Percentiles rank a stretch among this genome's conserved stretches.
These are phyloP conservation scores for Nakazawaea wickerhamii DNA, from an alignment of 805 yeast genomes.

Conservation along the genomic window DNA sequence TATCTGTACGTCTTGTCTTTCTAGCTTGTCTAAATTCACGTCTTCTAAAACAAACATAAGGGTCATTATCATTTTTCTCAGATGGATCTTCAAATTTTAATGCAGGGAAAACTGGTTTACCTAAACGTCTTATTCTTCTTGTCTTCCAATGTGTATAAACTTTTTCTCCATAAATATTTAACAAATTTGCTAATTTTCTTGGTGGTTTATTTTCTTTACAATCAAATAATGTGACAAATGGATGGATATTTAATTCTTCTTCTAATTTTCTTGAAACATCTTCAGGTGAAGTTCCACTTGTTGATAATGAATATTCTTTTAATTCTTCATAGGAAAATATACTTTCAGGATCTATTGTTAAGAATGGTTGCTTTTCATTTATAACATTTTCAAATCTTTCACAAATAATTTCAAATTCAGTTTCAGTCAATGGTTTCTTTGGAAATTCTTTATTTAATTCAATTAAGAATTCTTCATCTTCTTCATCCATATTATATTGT, in stretches of 20 bases:
- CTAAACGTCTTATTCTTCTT: conserved; percentile 65
- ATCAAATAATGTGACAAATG: conserved; percentile 57
- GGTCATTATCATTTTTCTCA: conserved; percentile 89
- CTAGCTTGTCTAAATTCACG: conserved; percentile 94
- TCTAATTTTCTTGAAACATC: conserved; percentile 54
- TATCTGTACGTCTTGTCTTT: conserved; percentile 92
- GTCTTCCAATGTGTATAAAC: conserved; percentile 79
- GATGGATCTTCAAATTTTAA: conserved; percentile 82
- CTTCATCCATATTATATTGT: conserved; percentile 85
- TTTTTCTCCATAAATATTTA: conserved; percentile 55
- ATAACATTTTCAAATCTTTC: conserved; percentile 70
- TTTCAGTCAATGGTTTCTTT: conserved; percentile 51
- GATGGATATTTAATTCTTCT: conserved; percentile 47
- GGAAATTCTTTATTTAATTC: conserved; percentile 35
- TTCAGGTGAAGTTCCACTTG: conserved; percentile 44
- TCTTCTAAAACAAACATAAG: conserved; percentile 91
- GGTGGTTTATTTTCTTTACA: conserved; percentile 33
- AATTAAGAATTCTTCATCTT: conserved; percentile 64
- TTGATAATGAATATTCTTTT: conserved; percentile 40
- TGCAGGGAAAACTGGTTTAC: conserved; percentile 66
- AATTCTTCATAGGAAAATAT: conserved; percentile 68
- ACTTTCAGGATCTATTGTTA: conserved; percentile 78
- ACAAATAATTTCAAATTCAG: conserved; percentile 78
- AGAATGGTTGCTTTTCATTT: conserved; percentile 80
- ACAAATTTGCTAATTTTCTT: conserved; percentile 41